Percentiles rank a stretch among this genome's conserved stretches.
Evolutionary conservation across 768 basidiomycete species (phyloP).

Genomic region (Suillus brevipes): DNA sequence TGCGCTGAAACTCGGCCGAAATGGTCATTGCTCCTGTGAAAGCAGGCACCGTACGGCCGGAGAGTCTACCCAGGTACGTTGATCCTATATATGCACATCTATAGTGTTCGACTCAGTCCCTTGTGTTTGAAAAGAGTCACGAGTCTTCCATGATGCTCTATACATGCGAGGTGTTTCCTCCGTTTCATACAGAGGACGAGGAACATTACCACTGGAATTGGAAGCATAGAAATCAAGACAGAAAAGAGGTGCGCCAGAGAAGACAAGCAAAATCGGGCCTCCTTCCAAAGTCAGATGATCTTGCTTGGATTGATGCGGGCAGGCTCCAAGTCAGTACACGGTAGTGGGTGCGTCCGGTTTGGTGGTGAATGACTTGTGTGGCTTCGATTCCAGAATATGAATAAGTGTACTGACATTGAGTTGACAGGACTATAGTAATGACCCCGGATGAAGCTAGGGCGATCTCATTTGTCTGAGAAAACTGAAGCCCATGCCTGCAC

Average conservation of each 20-base stretch:
- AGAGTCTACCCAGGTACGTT: constrained; percentile 41
- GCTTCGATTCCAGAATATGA: neutral
- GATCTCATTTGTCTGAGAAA: neutral
- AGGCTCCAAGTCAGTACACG: neutral
- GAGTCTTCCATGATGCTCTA: neutral
- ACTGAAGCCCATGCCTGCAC: neutral
- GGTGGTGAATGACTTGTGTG: neutral
- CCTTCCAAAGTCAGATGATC: neutral
- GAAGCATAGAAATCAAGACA: neutral
- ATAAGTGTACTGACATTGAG: neutral
- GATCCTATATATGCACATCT: neutral
- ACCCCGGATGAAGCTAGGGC: neutral
- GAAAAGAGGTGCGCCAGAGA: neutral
- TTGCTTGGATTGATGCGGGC: neutral
- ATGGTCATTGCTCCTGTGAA: constrained; percentile 35
- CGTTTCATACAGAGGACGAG: neutral
- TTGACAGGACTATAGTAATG: neutral
- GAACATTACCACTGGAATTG: neutral
- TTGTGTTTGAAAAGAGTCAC: neutral
- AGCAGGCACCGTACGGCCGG: constrained; percentile 21
- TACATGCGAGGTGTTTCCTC: neutral
- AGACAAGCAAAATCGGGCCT: neutral
- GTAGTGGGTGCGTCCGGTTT: neutral
- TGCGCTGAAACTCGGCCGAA: constrained; percentile 41
- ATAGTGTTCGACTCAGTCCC: neutral